Percentiles rank a stretch among this genome's conserved stretches.
These are phyloP conservation scores for Sphenostylis stenocarpa DNA, from an alignment of 306 rosid species.

Conservation along the genomic window DNA sequence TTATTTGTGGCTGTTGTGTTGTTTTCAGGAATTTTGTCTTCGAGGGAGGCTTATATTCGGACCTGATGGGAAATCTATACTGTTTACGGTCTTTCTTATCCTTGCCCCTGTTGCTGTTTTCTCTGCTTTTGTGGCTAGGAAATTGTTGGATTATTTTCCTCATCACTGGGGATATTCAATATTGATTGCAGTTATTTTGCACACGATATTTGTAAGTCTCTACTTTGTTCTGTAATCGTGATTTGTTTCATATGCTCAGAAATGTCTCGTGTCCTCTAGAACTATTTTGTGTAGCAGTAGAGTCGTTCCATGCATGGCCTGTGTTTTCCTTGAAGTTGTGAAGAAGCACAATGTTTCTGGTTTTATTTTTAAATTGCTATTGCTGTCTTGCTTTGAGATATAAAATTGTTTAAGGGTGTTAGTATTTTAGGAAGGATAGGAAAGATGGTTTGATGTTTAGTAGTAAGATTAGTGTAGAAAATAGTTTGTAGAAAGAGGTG, in stretches of 20 bases:
- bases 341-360: neutral
- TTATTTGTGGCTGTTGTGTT: neutral
- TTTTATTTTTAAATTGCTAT: neutral
- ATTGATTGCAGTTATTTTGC: slow-evolving; percentile 52
- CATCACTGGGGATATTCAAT: slow-evolving; percentile 62
- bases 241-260: slow-evolving; percentile 2
- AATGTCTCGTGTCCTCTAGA: neutral
- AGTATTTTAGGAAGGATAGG: too few relatives aligned
- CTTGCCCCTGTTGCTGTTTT: slow-evolving; percentile 73
- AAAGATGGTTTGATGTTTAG: too few relatives aligned
- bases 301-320: neutral
- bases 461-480: too few relatives aligned
- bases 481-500: too few relatives aligned
- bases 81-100: slow-evolving; percentile 65
- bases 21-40: slow-evolving; percentile 78
- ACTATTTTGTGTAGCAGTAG: neutral
- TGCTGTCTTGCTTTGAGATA: neutral
- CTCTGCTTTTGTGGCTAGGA: slow-evolving; percentile 75
- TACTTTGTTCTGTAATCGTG: neutral
- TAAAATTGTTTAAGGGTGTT: neutral
- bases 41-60: slow-evolving; percentile 90
- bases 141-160: slow-evolving; percentile 60
- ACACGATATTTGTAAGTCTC: slow-evolving; percentile 69
- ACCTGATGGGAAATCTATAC: slow-evolving; percentile 85
- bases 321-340: neutral